These are phyloP conservation scores for Ganoderma meredithae DNA, from an alignment of 1,284 basidiomycete genomes.

Conservation along the genomic window DNA sequence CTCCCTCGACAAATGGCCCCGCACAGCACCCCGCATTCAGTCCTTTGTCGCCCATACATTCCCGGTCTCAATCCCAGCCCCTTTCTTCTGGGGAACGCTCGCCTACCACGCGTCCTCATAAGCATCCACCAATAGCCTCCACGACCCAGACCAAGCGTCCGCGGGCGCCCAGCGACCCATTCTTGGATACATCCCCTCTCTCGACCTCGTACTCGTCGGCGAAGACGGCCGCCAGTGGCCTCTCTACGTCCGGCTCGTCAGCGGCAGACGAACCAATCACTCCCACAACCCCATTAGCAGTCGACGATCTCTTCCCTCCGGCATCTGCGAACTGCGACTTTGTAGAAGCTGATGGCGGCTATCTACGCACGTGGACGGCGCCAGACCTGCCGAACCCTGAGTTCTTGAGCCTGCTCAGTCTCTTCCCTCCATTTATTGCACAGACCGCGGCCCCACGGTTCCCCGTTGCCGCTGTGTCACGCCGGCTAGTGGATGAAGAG, in stretches of 20 bases:
- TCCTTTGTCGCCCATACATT: slow-evolving; percentile 50
- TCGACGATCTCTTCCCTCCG: slow-evolving; percentile 44
- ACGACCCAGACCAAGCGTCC: slow-evolving; percentile 63
- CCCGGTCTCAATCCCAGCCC: slow-evolving; percentile 64
- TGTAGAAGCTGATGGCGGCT: slow-evolving; percentile 53
- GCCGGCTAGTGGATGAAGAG: slow-evolving; percentile 61
- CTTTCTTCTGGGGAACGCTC: slow-evolving; percentile 45
- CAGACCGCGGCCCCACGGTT: slow-evolving; percentile 71
- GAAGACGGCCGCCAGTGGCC: slow-evolving; percentile 43
- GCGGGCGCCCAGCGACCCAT: slow-evolving; percentile 80
- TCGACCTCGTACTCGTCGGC: slow-evolving; percentile 66
- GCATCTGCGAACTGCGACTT: slow-evolving; percentile 44
- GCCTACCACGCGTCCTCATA: slow-evolving; percentile 43
- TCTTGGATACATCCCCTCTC: slow-evolving; percentile 70
- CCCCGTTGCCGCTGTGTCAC: slow-evolving; percentile 43
- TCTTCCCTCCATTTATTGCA: slow-evolving; percentile 77
- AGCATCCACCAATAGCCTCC: slow-evolving; percentile 48
- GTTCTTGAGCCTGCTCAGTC: slow-evolving; percentile 61
- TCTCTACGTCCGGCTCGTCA: slow-evolving; percentile 41
- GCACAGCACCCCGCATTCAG: slow-evolving; percentile 44
- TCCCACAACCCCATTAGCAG: slow-evolving; percentile 44
- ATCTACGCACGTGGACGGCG: slow-evolving; percentile 72
- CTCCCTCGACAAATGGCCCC: slow-evolving; percentile 45
- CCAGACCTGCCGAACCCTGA: slow-evolving; percentile 76
- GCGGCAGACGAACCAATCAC: slow-evolving; percentile 50